Evolutionary conservation across 2,329 filamentous ascomycete genomes (phyloP), one percentile per base, ranked within the genome.

Genomic region (Hymenoscyphus albidus): DNA sequence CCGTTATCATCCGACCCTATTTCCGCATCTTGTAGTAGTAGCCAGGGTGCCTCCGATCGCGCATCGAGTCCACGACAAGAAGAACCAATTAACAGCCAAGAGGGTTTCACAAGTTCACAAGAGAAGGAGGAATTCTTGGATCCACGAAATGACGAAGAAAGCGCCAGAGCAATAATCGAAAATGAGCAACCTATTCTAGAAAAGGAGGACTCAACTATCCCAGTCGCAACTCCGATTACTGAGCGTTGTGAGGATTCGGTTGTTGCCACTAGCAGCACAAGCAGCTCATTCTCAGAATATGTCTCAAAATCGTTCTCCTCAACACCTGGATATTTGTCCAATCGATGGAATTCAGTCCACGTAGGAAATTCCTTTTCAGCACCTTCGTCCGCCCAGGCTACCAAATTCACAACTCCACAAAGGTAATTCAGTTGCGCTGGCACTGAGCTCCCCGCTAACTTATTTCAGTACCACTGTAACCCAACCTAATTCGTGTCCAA

Each of bases 321-420:
- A n/a, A 75, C 70, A 16, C 73, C 73, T 40, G 73, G 74, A 58
- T 74, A 76, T 58, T 69, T 75, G 39, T 69, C 83, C 63, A 87
- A 85, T 69, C 80, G 85, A 39, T 85, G 85, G 81, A 86, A 86
- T 59, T 44, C 68, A 7, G 27, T 38, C 16, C 27, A 57, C 67
- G 70, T 79, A 59, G 77, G 78, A 56, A 82, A 77, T 68, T 82
- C 83, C 2, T 83, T 85, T 66, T 81, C 82, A 1, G 82, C 81
- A 2, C 80, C 82, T 38, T 76, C 79, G 18, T 76, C 78, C 62
- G 71, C 81, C 68, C 69, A 73, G 64, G 27, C 57, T 2, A 54
- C 64, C 22, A 65, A 64, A n/a, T 69, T 71, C 59, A 61, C 63
- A 32, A 84, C 64, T 78, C 82, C 44, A 75, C 79, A 68, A 79